Percentiles rank a stretch among this genome's conserved stretches.
Conservation (phyloP, 208 protist species). For the Trypanosoma boissoni region DNA sequence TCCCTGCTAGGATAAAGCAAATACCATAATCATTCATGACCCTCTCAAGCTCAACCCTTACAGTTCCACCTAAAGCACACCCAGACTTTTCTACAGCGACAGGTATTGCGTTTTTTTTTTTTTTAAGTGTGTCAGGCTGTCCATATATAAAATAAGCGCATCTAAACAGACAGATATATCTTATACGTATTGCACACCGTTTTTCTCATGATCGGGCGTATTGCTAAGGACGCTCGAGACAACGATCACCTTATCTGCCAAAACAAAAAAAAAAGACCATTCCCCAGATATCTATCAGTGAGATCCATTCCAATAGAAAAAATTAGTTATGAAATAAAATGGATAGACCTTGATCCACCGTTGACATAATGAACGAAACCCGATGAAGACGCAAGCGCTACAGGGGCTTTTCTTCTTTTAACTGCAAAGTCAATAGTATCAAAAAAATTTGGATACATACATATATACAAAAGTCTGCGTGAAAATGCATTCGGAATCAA, state of each 20-base stretch:
- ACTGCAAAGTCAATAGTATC: background rate
- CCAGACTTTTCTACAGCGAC: slow-evolving; percentile 23
- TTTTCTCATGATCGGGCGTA: slow-evolving; percentile 11
- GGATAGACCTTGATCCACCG: slow-evolving; percentile 5
- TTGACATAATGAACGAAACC: slow-evolving; percentile 12
- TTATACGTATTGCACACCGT: slow-evolving; percentile 19
- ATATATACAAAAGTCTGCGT: slow-evolving; percentile 12
- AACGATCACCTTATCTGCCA: slow-evolving; percentile 36
- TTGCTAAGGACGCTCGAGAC: slow-evolving; percentile 39
- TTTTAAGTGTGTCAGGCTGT: background rate
- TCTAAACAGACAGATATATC: slow-evolving; percentile 9
- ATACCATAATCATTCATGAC: slow-evolving; percentile 14
- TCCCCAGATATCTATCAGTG: slow-evolving; percentile 26
- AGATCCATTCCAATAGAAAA: slow-evolving; percentile 28
- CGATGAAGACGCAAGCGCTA: slow-evolving; percentile 11
- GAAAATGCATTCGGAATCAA: slow-evolving; percentile 3
- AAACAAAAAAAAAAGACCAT: slow-evolving; percentile 29
- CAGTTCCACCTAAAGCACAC: slow-evolving; percentile 16
- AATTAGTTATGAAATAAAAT: slow-evolving; percentile 29
- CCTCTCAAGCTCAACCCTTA: slow-evolving; percentile 15
- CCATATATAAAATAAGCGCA: slow-evolving; percentile 1
- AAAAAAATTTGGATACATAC: slow-evolving; percentile 11
- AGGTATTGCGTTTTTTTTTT: too few relatives aligned
- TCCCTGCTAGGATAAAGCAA: slow-evolving; percentile 19
- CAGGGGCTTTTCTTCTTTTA: slow-evolving; percentile 12